Conservation (phyloP, 441 rosid species). For the Corymbia citriodora region DNA sequence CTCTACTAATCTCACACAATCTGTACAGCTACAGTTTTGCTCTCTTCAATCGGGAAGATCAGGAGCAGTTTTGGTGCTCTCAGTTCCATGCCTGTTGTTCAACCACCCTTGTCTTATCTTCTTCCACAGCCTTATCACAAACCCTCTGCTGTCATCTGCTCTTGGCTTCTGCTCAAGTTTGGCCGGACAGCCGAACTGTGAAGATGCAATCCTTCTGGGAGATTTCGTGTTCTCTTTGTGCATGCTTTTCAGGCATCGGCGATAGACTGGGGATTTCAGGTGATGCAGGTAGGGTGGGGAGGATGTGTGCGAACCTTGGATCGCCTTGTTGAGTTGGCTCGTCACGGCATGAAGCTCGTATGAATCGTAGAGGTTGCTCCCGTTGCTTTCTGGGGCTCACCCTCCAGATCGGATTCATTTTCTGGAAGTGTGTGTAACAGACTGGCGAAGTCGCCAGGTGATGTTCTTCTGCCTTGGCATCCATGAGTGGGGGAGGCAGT, state of each 20-base stretch:
- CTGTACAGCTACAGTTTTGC: neutral
- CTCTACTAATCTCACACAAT: neutral
- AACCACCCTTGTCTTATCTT: conserved; percentile 26
- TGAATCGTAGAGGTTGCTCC: conserved; percentile 43
- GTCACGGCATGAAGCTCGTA: conserved; percentile 35
- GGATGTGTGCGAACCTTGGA: conserved; percentile 17
- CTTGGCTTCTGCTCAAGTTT: neutral
- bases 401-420: conserved; percentile 5
- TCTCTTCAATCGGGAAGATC: neutral
- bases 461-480: neutral
- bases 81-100: conserved; percentile 5
- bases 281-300: conserved; percentile 15
- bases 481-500: neutral
- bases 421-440: neutral
- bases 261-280: conserved; percentile 24
- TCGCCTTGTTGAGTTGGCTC: conserved; percentile 40
- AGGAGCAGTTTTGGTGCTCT: neutral
- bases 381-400: conserved; percentile 17
- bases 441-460: neutral
- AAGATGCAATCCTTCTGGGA: conserved; percentile 12
- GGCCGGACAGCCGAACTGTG: neutral
- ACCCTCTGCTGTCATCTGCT: conserved; percentile 4
- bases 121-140: conserved; percentile 34
- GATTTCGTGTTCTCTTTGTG: conserved; percentile 13
- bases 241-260: conserved; percentile 5